Percentiles rank a stretch among this genome's conserved stretches.
phyloP scores from a whole-genome alignment of 768 basidiomycete genomes.

The Postia placenta region DNA sequence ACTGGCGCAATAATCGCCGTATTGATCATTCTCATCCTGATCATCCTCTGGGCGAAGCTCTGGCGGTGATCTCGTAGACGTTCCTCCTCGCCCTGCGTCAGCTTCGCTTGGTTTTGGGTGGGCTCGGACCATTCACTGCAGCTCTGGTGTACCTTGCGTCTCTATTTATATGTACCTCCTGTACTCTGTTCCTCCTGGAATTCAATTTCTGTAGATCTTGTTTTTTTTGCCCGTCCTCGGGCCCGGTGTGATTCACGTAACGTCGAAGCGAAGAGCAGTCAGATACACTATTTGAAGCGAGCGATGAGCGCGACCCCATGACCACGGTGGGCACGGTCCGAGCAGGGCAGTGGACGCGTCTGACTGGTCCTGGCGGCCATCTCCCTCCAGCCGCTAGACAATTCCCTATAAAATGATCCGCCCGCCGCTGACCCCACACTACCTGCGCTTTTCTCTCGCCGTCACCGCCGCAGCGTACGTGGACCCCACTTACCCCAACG shows the following conservation, averaged over 20 bases:
- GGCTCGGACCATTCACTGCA: background rate
- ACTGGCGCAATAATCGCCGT: slow-evolving; percentile 83
- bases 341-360: background rate
- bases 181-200: background rate
- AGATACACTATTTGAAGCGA: too few relatives aligned
- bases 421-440: background rate
- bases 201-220: too few relatives aligned
- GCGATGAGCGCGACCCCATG: background rate
- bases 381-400: background rate
- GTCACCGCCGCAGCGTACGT: too few relatives aligned
- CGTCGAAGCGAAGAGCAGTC: too few relatives aligned
- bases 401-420: background rate
- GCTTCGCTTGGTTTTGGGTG: background rate
- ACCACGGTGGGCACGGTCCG: background rate
- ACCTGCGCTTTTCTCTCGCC: background rate
- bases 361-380: background rate
- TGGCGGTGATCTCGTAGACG: slow-evolving; percentile 37
- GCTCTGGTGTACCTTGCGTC: background rate
- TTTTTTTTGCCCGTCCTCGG: too few relatives aligned
- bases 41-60: slow-evolving; percentile 79
- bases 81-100: too few relatives aligned
- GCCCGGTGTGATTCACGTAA: too few relatives aligned
- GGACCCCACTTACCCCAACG: too few relatives aligned
- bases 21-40: slow-evolving; percentile 73
- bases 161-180: background rate